These are phyloP conservation scores for Oryza nivara DNA, from an alignment of 176 grass and related monocot genomes.

Conservation along the genomic window DNA sequence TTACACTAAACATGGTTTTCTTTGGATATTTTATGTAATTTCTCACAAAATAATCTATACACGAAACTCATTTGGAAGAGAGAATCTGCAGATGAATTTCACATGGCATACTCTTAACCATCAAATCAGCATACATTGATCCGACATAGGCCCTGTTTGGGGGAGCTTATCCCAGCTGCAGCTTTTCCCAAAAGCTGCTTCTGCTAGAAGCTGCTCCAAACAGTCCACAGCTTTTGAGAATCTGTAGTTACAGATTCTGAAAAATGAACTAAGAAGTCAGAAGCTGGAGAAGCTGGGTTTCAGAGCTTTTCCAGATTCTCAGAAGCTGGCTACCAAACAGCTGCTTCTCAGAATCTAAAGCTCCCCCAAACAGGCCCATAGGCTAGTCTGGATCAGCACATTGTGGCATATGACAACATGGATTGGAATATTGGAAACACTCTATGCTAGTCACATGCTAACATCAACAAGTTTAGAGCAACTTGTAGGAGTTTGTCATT, in stretches of 20 bases:
- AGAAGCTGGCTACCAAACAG: too few relatives aligned
- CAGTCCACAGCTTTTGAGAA: too few relatives aligned
- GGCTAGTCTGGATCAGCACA: not conserved
- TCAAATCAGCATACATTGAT: not conserved
- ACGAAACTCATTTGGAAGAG: not conserved
- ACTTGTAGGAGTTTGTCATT: not conserved
- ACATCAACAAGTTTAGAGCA: not conserved
- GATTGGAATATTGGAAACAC: not conserved
- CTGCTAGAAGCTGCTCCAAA: too few relatives aligned
- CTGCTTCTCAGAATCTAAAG: too few relatives aligned
- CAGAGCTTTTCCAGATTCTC: too few relatives aligned
- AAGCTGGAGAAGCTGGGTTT: too few relatives aligned
- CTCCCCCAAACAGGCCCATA: too few relatives aligned
- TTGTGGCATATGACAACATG: not conserved
- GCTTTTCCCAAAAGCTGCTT: too few relatives aligned
- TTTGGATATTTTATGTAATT: not conserved
- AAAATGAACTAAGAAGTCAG: too few relatives aligned
- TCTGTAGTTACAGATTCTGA: too few relatives aligned
- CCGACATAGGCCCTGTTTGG: not conserved
- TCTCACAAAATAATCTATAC: not conserved
- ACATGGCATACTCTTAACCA: not conserved
- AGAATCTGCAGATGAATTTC: not conserved
- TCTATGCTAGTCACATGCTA: conserved; percentile 4
- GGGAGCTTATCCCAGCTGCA: too few relatives aligned
- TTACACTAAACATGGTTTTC: too few relatives aligned